A percentile compares a stretch with the other conserved stretches of the same genome.
phyloP scores from a whole-genome alignment of 1,284 basidiomycete species.

The Microbotryum scabiosae region DNA sequence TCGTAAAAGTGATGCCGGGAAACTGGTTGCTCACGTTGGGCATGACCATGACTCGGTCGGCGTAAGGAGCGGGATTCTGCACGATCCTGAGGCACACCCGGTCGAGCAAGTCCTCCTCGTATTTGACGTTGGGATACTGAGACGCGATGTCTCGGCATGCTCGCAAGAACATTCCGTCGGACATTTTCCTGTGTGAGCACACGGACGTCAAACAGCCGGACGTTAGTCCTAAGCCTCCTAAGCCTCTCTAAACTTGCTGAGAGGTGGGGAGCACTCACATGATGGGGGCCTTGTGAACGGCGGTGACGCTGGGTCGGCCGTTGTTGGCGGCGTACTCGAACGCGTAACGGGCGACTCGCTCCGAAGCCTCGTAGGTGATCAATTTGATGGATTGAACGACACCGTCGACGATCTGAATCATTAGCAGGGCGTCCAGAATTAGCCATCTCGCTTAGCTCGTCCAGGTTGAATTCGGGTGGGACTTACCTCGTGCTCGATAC shows the following conservation, averaged over 20 bases:
- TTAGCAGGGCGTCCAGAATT: neutral
- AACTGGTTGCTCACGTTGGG: conserved; percentile 74
- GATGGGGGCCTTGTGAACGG: conserved; percentile 99
- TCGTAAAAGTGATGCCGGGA: too few relatives aligned
- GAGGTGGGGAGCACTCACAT: conserved; percentile 53
- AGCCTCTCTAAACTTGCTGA: neutral
- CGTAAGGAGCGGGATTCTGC: conserved; percentile 86
- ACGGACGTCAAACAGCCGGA: neutral
- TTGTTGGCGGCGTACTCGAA: conserved; percentile 92
- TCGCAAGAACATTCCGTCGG: conserved; percentile 87
- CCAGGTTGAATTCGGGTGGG: neutral
- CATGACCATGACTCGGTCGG: conserved; percentile 99
- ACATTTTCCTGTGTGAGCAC: conserved; percentile 66
- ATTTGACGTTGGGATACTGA: conserved; percentile 86
- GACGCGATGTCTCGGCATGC: conserved; percentile 95
- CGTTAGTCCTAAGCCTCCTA: neutral
- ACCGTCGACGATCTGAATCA: conserved; percentile 68
- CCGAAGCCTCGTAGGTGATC: conserved; percentile 97
- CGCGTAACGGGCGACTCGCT: conserved; percentile 96
- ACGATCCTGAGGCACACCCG: conserved; percentile 91
- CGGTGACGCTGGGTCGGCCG: conserved; percentile 86
- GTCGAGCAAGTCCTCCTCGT: conserved; percentile 97
- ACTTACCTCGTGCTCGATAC: conserved; percentile 89
- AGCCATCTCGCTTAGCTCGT: too few relatives aligned
- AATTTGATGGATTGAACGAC: conserved; percentile 99